These are phyloP conservation scores for Cornus suecica DNA, from an alignment of 148 eudicot species.

Conservation along the genomic window DNA sequence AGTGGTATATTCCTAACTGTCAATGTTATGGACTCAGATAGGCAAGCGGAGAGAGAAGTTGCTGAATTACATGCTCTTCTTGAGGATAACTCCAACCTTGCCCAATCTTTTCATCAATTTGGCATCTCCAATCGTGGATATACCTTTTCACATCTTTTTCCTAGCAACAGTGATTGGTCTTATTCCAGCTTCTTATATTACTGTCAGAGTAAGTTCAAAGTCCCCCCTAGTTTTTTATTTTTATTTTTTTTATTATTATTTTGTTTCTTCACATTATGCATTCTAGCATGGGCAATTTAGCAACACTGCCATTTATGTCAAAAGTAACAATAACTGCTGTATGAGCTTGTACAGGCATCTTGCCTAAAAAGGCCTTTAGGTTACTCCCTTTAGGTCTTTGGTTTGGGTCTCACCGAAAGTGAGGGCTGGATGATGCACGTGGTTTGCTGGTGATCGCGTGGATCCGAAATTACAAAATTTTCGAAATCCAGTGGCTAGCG, in stretches of 20 bases:
- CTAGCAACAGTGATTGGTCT: conserved; percentile 80
- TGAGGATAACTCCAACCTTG: conserved; percentile 81
- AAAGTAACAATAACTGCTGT: neutral
- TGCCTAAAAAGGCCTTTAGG: too few species aligned
- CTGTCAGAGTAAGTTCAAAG: conserved; percentile 77
- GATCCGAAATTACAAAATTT: too few species aligned
- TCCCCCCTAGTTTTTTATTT: too few species aligned
- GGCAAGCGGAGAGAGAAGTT: conserved; percentile 76
- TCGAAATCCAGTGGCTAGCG: too few species aligned
- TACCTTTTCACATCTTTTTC: conserved; percentile 84
- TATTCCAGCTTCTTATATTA: conserved; percentile 80
- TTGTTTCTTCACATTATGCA: conserved; percentile 1
- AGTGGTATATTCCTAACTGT: neutral
- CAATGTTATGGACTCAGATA: conserved; percentile 37
- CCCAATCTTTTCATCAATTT: conserved; percentile 91
- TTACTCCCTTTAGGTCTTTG: too few species aligned
- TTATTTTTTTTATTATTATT: neutral
- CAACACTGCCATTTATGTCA: neutral
- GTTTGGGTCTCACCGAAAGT: too few species aligned
- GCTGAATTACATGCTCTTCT: conserved; percentile 73
- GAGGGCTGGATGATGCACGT: too few species aligned
- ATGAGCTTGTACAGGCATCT: too few species aligned
- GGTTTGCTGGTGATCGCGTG: too few species aligned
- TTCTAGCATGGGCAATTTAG: neutral
- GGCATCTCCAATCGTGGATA: conserved; percentile 94